Conservation (phyloP, 305 asterid genomes). For the Fraxinus ornus region DNA sequence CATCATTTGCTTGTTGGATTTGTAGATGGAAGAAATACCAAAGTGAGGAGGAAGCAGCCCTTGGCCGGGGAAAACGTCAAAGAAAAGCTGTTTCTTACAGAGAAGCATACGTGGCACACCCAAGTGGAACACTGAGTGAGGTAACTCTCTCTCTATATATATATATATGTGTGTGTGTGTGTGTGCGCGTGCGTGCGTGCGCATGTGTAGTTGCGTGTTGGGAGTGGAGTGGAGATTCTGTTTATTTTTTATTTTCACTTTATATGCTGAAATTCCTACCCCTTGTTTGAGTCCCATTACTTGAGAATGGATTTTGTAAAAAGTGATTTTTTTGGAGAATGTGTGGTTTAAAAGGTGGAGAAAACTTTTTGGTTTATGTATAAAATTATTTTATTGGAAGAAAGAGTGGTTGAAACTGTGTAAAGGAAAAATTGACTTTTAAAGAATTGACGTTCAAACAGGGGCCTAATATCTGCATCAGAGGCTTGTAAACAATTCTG, state of each 20-base stretch:
- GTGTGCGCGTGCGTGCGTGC: neutral
- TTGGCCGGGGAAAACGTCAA: slow-evolving; percentile 98
- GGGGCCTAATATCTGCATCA: neutral
- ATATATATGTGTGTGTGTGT: no score
- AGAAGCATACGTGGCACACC: slow-evolving; percentile 76
- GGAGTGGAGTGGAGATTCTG: neutral
- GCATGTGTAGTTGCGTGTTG: neutral
- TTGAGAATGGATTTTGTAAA: neutral
- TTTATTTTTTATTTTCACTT: neutral
- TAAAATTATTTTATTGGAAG: neutral
- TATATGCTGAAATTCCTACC: neutral
- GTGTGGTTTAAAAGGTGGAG: neutral
- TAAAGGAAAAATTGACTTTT: neutral
- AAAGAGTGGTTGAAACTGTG: neutral
- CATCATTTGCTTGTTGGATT: slow-evolving; percentile 10
- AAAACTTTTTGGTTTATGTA: neutral
- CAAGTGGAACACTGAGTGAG: slow-evolving; percentile 54
- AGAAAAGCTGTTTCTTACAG: slow-evolving; percentile 88
- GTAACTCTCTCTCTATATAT: slow-evolving; percentile 35
- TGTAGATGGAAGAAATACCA: slow-evolving; percentile 91
- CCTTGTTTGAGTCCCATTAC: neutral
- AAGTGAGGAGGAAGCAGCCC: slow-evolving; percentile 91
- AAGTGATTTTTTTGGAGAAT: neutral
- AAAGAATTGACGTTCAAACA: neutral
- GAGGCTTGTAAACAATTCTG: neutral